Evolutionary conservation across 1,284 basidiomycete species (phyloP).

Genomic region (Cystobasidium sp.): DNA sequence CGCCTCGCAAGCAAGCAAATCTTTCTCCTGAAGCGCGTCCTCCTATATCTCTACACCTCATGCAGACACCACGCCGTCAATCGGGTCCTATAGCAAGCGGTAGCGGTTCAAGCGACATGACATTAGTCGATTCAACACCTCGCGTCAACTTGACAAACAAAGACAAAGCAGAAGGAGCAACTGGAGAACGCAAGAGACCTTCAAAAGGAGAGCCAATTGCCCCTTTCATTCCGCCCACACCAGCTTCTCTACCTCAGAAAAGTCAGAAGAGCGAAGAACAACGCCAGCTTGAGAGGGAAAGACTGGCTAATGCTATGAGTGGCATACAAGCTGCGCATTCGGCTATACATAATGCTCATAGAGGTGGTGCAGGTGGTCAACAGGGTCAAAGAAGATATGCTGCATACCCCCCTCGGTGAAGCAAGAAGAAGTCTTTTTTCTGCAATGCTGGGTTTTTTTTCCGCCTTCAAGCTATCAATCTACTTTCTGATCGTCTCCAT

Average conservation of each 20-base stretch:
- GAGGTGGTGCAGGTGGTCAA: background rate
- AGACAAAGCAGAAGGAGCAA: background rate
- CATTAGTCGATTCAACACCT: background rate
- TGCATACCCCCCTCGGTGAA: slow-evolving; percentile 38
- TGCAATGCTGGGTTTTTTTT: background rate
- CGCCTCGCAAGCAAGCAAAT: slow-evolving; percentile 4
- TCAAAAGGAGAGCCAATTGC: slow-evolving; percentile 1
- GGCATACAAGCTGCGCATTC: slow-evolving; percentile 32
- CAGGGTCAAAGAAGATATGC: slow-evolving; percentile 16
- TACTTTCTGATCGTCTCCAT: background rate
- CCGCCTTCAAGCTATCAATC: background rate
- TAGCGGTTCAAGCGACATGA: background rate
- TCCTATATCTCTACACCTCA: slow-evolving; percentile 17
- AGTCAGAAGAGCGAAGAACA: slow-evolving; percentile 34
- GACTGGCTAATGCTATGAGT: slow-evolving; percentile 36
- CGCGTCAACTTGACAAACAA: background rate
- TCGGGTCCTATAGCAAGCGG: background rate
- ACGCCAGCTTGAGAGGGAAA: slow-evolving; percentile 31
- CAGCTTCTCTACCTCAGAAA: slow-evolving; percentile 40
- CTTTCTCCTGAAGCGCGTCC: slow-evolving; percentile 15
- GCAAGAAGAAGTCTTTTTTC: background rate
- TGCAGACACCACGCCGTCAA: slow-evolving; percentile 42
- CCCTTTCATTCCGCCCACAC: slow-evolving; percentile 34
- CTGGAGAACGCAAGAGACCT: slow-evolving; percentile 1
- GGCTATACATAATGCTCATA: slow-evolving; percentile 4